A percentile compares a stretch with the other conserved stretches of the same genome.
Conservation (phyloP, 2,329 filamentous ascomycete species). For the Phaeosphaeria sp. region DNA sequence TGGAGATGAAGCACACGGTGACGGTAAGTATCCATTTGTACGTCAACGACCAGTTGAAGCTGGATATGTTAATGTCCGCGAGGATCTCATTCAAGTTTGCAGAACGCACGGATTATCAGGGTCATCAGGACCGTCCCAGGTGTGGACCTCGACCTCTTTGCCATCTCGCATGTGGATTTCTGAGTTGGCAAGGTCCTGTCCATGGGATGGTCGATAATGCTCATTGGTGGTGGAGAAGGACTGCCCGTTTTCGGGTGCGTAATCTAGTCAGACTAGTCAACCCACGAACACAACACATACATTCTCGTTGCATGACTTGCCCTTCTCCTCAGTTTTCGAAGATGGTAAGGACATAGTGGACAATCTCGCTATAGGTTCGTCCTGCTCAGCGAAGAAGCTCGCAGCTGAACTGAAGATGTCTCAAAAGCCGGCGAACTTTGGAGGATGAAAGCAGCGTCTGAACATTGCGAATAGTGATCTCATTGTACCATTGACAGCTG, state of each 20-base stretch:
- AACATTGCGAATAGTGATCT: constrained; percentile 7
- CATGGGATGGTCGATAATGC: constrained; percentile 7
- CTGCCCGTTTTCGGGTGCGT: background rate
- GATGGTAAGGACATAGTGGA: constrained; percentile 15
- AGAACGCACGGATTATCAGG: constrained; percentile 30
- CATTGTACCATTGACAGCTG: constrained; percentile 3
- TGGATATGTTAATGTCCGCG: constrained; percentile 5
- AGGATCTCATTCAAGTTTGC: too few species aligned
- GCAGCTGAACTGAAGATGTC: background rate
- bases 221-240: constrained; percentile 1
- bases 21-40: constrained; percentile 53
- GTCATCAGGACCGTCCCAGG: constrained; percentile 30
- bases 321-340: constrained; percentile 16
- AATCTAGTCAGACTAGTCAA: background rate
- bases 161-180: constrained; percentile 21
- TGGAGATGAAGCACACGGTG: constrained; percentile 53
- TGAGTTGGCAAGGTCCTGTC: background rate
- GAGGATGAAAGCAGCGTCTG: background rate
- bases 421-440: background rate
- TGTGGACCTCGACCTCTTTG: constrained; percentile 32
- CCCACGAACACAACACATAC: background rate
- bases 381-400: background rate
- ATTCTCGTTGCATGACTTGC: constrained; percentile 1
- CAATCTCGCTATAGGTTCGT: background rate
- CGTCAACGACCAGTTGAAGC: constrained; percentile 50